Conservation (phyloP, 2,329 filamentous ascomycete species). For the Rutstroemia sp. region DNA sequence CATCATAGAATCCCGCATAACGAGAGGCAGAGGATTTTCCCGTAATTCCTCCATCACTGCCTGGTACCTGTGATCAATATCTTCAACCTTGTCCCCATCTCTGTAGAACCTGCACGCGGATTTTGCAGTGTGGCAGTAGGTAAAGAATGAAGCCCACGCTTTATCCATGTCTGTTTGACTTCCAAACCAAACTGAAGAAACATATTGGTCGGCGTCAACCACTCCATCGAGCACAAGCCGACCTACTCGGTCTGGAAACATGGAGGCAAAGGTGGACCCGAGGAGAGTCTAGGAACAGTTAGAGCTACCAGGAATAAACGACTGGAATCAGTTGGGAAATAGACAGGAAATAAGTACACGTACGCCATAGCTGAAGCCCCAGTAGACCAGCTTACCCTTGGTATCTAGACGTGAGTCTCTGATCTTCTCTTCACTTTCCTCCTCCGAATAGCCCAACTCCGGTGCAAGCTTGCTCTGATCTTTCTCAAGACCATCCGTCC, state of each 20-base stretch:
- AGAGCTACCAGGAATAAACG: no score
- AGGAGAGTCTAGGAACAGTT: constrained; percentile 22
- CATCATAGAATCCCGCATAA: constrained; percentile 11
- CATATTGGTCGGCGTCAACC: constrained; percentile 24
- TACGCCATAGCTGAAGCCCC: constrained; percentile 43
- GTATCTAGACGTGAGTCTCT: constrained; percentile 11
- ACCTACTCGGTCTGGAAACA: constrained; percentile 37
- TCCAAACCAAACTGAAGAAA: constrained; percentile 17
- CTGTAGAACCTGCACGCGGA: constrained; percentile 24
- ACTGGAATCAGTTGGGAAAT: no score
- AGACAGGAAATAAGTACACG: not conserved
- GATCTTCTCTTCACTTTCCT: not conserved
- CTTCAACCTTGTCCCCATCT: constrained; percentile 14
- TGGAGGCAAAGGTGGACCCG: constrained; percentile 38
- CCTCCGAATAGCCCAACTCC: not conserved
- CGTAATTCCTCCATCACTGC: constrained; percentile 36
- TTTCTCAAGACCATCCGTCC: constrained; percentile 11
- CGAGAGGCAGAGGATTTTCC: constrained; percentile 23
- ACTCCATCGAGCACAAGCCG: constrained; percentile 33
- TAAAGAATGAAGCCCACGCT: constrained; percentile 23
- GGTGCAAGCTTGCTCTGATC: not conserved
- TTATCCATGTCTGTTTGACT: constrained; percentile 24
- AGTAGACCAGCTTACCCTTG: constrained; percentile 32
- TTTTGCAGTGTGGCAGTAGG: constrained; percentile 30
- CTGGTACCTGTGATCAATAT: constrained; percentile 21